Evolutionary conservation across 495 filamentous ascomycete genomes (phyloP).

Genomic region (Melanomma pulvis-pyrius): DNA sequence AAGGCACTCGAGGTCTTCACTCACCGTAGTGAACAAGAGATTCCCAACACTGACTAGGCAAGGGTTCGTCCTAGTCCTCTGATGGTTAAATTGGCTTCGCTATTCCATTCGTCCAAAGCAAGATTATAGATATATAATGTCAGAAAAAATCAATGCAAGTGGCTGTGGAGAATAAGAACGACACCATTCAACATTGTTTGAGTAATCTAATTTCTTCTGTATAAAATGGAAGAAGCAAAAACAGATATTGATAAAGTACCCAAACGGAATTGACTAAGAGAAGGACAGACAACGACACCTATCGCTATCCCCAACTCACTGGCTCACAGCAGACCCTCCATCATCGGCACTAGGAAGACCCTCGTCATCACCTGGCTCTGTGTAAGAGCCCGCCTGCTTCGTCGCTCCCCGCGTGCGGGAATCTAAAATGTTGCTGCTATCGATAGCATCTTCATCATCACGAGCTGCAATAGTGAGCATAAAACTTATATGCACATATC

Average conservation of each 20-base stretch:
- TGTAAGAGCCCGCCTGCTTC: conserved; percentile 52
- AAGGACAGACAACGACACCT: neutral
- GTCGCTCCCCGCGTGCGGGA: conserved; percentile 50
- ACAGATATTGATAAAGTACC: no score
- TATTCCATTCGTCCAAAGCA: no score
- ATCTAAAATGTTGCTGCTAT: conserved; percentile 55
- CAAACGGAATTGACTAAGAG: no score
- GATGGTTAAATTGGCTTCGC: no score
- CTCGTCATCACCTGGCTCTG: conserved; percentile 58
- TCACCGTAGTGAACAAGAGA: no score
- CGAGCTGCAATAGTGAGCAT: conserved; percentile 41
- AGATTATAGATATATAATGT: neutral
- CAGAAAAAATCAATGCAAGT: neutral
- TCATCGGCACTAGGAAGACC: conserved; percentile 42
- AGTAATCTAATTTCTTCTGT: no score
- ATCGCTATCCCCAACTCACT: no score
- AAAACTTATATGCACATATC: neutral
- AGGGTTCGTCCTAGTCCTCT: no score
- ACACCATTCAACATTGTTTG: no score
- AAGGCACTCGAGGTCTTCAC: no score
- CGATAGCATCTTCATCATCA: conserved; percentile 59
- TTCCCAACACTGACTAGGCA: no score
- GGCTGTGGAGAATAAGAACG: neutral
- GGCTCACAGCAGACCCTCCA: conserved; percentile 32
- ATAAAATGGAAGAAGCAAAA: neutral